Evolutionary conservation across 2,329 filamentous ascomycete genomes (phyloP).

Genomic region (Elsinoe fawcettii): DNA sequence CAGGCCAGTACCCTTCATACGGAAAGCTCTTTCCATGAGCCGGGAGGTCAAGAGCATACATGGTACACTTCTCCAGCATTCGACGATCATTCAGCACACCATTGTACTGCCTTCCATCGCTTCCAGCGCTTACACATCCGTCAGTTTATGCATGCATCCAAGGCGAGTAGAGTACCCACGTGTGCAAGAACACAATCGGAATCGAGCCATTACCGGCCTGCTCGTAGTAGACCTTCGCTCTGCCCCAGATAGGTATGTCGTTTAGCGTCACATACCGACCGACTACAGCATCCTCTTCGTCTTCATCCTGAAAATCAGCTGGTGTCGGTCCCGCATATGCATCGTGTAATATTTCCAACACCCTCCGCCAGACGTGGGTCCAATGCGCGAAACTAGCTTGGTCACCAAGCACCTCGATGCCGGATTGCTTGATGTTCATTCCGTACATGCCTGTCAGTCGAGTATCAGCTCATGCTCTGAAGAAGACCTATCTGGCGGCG

Average conservation of each 20-base stretch:
- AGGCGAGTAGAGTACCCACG: slow-evolving; percentile 5
- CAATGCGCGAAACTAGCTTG: slow-evolving; percentile 38
- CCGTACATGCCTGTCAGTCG: slow-evolving; percentile 30
- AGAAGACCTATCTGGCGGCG: slow-evolving; percentile 16
- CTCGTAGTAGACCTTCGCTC: slow-evolving; percentile 45
- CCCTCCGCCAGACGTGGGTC: slow-evolving; percentile 42
- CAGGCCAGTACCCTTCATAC: slow-evolving; percentile 34
- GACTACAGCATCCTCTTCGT: slow-evolving; percentile 38
- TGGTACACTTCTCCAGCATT: slow-evolving; percentile 42
- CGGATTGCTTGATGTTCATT: slow-evolving; percentile 43
- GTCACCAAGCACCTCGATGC: slow-evolving; percentile 41
- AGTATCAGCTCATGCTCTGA: slow-evolving; percentile 8
- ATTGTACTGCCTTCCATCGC: slow-evolving; percentile 44
- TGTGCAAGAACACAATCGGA: slow-evolving; percentile 34
- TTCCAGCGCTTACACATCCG: slow-evolving; percentile 24
- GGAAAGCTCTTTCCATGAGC: slow-evolving; percentile 45
- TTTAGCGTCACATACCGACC: slow-evolving; percentile 43
- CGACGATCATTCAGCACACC: slow-evolving; percentile 44
- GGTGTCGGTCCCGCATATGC: slow-evolving; percentile 39
- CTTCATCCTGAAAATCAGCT: slow-evolving; percentile 33
- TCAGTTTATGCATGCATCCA: background rate
- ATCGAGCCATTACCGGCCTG: slow-evolving; percentile 40
- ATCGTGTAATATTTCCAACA: slow-evolving; percentile 43
- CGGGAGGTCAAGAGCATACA: slow-evolving; percentile 45
- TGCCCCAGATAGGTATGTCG: slow-evolving; percentile 39